Conservation (phyloP, 805 yeast genomes). For the Wickerhamomyces hampshirensis region DNA sequence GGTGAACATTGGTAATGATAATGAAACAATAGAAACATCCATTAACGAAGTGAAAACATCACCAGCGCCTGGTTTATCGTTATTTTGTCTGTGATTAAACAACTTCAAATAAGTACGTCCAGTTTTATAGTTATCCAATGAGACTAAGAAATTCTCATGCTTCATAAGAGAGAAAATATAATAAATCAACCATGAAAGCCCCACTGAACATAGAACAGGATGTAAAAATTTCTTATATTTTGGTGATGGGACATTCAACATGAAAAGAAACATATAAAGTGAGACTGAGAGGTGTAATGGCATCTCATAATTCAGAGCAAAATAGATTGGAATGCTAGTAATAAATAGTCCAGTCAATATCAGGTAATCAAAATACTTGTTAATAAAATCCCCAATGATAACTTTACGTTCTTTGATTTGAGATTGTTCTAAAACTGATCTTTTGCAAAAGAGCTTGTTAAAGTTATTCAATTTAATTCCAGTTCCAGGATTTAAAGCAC, state of each 20-base stretch:
- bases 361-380: conserved; percentile 50
- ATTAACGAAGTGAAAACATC: conserved; percentile 65
- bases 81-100: conserved; percentile 34
- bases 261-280: conserved; percentile 48
- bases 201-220: conserved; percentile 67
- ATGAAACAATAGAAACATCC: conserved; percentile 73
- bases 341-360: conserved; percentile 43
- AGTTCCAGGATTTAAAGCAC: conserved; percentile 15
- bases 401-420: conserved; percentile 16
- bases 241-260: conserved; percentile 41
- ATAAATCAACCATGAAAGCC: conserved; percentile 55
- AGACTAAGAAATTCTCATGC: conserved; percentile 42
- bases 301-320: conserved; percentile 49
- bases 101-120: conserved; percentile 61
- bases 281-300: conserved; percentile 61
- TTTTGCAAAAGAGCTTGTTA: conserved; percentile 18
- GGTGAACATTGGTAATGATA: conserved; percentile 73
- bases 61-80: conserved; percentile 73
- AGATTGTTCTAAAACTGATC: conserved; percentile 18
- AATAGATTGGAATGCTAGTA: conserved; percentile 58
- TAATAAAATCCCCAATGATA: conserved; percentile 31
- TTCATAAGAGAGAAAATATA: conserved; percentile 56
- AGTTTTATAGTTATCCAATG: conserved; percentile 55
- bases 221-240: conserved; percentile 51
- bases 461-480: conserved; percentile 3